These are phyloP conservation scores for Viola pubescens DNA, from an alignment of 441 rosid genomes.

Conservation along the genomic window DNA sequence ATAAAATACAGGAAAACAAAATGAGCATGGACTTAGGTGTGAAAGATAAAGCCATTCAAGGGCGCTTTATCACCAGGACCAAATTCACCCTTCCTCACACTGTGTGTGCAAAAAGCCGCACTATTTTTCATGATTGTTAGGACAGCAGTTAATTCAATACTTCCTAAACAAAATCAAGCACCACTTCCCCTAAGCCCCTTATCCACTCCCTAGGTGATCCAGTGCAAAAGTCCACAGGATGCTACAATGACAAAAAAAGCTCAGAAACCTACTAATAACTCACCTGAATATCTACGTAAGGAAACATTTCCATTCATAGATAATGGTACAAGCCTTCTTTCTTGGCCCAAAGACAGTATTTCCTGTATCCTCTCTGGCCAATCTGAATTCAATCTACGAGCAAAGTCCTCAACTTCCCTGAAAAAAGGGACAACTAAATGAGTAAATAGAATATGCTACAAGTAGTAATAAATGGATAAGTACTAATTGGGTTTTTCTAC, in stretches of 20 bases:
- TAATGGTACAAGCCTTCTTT: constrained; percentile 32
- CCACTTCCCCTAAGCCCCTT: neutral
- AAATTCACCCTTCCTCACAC: neutral
- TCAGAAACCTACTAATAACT: neutral
- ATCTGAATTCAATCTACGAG: constrained; percentile 56
- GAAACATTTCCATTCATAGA: constrained; percentile 35
- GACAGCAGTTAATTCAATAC: too few species aligned
- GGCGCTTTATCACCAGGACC: neutral
- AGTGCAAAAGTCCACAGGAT: neutral
- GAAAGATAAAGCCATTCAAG: neutral
- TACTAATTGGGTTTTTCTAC: too few species aligned
- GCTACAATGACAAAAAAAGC: neutral
- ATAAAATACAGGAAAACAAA: neutral
- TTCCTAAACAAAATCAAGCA: constrained; percentile 1
- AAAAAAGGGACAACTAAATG: neutral
- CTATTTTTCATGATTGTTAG: too few species aligned
- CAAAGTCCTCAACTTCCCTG: constrained; percentile 67
- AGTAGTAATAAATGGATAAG: too few species aligned
- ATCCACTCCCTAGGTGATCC: neutral
- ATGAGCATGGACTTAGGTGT: too few species aligned
- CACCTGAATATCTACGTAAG: constrained; percentile 32
- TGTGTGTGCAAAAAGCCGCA: neutral
- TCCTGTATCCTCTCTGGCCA: constrained; percentile 71
- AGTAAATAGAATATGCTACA: too few species aligned
- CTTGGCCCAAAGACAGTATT: constrained; percentile 42